Conservation (phyloP, 1,284 basidiomycete species). For the Cutaneotrichosporon sp. region DNA sequence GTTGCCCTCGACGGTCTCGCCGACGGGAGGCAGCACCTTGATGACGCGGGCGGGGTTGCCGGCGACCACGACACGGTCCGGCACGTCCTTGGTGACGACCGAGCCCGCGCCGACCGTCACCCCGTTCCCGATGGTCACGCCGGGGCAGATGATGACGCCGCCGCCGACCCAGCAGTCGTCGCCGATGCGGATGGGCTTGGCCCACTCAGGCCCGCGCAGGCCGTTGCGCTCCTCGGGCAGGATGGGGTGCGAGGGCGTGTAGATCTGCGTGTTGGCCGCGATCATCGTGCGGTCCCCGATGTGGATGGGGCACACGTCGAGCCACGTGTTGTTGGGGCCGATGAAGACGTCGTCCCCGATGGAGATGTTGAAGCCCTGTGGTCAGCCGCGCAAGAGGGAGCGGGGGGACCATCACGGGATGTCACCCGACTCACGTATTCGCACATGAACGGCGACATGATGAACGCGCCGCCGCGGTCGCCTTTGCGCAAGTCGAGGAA, state of each 20-base stretch:
- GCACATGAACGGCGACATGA: constrained; percentile 36
- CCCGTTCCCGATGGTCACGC: constrained; percentile 57
- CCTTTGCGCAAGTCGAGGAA: constrained; percentile 23
- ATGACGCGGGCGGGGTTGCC: constrained; percentile 57
- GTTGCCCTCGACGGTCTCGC: constrained; percentile 19
- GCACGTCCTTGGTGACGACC: constrained; percentile 57
- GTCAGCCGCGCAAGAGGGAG: not conserved
- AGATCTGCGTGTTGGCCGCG: constrained; percentile 52
- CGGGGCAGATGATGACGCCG: constrained; percentile 54
- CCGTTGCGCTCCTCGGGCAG: constrained; percentile 52
- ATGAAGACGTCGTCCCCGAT: constrained; percentile 47
- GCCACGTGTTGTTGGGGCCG: constrained; percentile 45
- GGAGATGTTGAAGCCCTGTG: constrained; percentile 50
- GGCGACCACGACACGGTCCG: constrained; percentile 53
- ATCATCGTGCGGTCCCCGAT: constrained; percentile 52
- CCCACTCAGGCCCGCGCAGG: constrained; percentile 47
- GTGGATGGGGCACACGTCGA: constrained; percentile 47
- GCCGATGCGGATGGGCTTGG: constrained; percentile 52
- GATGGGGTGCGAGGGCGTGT: constrained; percentile 54
- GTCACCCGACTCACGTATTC: constrained; percentile 49
- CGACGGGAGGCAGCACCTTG: constrained; percentile 46
- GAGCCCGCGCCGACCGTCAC: constrained; percentile 56
- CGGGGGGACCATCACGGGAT: no score
- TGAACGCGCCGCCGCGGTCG: constrained; percentile 15
- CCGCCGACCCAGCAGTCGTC: constrained; percentile 57